Percentiles rank a stretch among this genome's conserved stretches.
Conservation (phyloP, 225 moss, liverwort and hornwort genomes). For the Climacium dendroides region DNA sequence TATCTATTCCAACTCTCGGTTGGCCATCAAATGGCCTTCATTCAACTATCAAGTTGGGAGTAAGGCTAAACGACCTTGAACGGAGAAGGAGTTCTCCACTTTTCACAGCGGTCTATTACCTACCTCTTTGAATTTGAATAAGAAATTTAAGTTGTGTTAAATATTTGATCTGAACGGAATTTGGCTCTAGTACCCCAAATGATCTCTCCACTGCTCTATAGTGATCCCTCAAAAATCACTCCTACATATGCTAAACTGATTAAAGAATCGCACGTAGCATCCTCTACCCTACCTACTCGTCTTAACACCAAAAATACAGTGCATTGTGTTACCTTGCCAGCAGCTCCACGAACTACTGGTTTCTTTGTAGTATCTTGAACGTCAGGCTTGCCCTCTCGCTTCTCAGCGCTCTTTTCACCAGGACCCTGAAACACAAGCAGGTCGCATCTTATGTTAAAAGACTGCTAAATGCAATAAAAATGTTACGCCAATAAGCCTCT, state of each 20-base stretch:
- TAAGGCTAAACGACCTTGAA: neutral
- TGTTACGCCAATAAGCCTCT: neutral
- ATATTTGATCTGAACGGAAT: neutral
- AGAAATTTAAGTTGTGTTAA: neutral
- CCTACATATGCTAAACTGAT: neutral
- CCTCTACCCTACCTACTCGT: neutral
- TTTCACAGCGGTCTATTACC: no score
- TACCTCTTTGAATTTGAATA: neutral
- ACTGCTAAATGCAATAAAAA: neutral
- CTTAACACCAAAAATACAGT: neutral
- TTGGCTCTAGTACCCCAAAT: neutral
- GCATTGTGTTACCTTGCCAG: conserved; percentile 7
- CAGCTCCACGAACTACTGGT: conserved; percentile 7
- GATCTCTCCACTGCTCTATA: no score
- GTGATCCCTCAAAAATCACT: neutral
- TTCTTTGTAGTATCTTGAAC: conserved; percentile 29
- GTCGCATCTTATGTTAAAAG: neutral
- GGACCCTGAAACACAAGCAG: conserved; percentile 2
- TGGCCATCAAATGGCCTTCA: neutral
- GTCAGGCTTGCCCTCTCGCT: neutral
- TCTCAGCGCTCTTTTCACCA: conserved; percentile 3
- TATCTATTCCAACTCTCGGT: neutral
- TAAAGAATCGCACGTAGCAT: neutral
- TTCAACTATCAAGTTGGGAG: neutral
- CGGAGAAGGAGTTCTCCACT: no score